These are phyloP conservation scores for Chlorella sp. DNA, from an alignment of 139 green algal species.

Conservation along the genomic window DNA sequence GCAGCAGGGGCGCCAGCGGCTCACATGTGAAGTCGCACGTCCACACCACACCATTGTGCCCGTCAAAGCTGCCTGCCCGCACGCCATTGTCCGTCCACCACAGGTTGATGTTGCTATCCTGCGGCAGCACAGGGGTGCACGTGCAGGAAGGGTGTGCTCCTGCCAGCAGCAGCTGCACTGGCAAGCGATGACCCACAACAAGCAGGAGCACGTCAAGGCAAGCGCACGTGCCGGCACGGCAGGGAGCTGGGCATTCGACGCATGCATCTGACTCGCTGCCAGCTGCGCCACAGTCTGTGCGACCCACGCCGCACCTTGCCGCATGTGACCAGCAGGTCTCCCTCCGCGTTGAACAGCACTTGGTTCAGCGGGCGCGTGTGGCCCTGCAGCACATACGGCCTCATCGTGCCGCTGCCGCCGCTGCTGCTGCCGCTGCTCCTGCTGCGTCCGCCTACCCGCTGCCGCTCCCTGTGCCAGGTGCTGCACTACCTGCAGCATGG, in stretches of 20 bases:
- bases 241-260: neutral
- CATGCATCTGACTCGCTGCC: conserved; percentile 8
- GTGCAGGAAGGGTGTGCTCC: too few relatives aligned
- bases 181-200: neutral
- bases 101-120: conserved; percentile 86
- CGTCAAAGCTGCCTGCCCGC: conserved; percentile 95
- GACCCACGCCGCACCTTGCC: conserved; percentile 78
- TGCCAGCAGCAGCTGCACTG: neutral
- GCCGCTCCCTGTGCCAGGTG: too few relatives aligned
- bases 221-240: too few relatives aligned
- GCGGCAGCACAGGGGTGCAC: neutral
- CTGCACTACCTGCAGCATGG: too few relatives aligned
- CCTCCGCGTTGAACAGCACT: conserved; percentile 91
- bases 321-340: conserved; percentile 95
- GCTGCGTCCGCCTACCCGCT: too few relatives aligned
- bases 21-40: conserved; percentile 88
- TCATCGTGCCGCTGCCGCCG: neutral
- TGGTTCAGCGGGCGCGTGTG: conserved; percentile 28
- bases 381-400: conserved; percentile 31
- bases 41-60: conserved; percentile 96
- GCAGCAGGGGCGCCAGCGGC: neutral
- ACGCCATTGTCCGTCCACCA: conserved; percentile 94
- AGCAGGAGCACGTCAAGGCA: too few relatives aligned
- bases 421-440: too few relatives aligned
- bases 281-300: conserved; percentile 34